These are phyloP conservation scores for Galeopsis tetrahit DNA, from an alignment of 257 asterid genomes.

Conservation along the genomic window DNA sequence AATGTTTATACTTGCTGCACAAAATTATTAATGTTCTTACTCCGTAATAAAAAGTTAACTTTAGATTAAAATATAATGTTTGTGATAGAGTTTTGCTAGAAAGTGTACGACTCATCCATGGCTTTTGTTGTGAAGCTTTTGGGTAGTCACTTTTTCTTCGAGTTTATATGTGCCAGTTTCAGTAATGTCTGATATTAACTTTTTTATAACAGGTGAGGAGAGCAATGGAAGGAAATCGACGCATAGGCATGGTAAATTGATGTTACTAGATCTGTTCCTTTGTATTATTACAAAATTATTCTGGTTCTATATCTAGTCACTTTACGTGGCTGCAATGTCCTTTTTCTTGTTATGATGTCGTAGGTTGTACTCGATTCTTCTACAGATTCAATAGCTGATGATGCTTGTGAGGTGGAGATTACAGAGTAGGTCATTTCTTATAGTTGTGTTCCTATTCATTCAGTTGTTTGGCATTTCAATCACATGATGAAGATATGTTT, in stretches of 20 bases:
- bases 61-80: background rate
- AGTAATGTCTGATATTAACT: conserved; percentile 15
- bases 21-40: background rate
- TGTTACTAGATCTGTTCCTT: conserved; percentile 5
- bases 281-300: background rate
- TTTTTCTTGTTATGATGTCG: conserved; percentile 33
- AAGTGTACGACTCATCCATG: background rate
- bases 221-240: conserved; percentile 90
- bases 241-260: conserved; percentile 83
- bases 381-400: conserved; percentile 75
- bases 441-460: conserved; percentile 19
- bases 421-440: conserved; percentile 63
- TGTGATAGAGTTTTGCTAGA: background rate
- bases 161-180: background rate
- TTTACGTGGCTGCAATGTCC: conserved; percentile 29
- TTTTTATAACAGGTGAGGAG: conserved; percentile 73
- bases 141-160: conserved; percentile 11
- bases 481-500: conserved; percentile 35
- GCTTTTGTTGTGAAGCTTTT: background rate
- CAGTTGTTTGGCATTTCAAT: conserved; percentile 32
- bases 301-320: conserved; percentile 26
- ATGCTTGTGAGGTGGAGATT: conserved; percentile 93
- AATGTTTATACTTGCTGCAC: background rate
- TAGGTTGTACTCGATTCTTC: conserved; percentile 68
- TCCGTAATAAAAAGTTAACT: background rate